A percentile compares a stretch with the other conserved stretches of the same genome.
Conservation (phyloP, 2,329 filamentous ascomycete species). For the Scedosporium apiospermum region DNA sequence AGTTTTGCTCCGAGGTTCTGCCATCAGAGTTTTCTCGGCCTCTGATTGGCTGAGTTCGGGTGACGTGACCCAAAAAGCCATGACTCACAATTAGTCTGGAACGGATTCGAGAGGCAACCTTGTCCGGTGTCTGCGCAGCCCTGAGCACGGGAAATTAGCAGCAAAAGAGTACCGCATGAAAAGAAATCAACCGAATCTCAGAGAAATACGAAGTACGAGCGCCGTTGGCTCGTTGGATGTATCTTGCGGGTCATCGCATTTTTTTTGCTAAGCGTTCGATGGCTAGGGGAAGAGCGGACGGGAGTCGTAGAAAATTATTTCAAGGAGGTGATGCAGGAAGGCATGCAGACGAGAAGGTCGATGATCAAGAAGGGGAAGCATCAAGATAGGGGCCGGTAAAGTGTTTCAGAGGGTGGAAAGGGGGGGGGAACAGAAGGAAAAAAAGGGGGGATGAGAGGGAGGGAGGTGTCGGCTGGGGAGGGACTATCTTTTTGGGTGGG, state of each 20-base stretch:
- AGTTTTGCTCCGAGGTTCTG: background rate
- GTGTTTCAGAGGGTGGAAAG: constrained; percentile 13
- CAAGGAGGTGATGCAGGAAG: background rate
- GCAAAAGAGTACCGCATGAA: background rate
- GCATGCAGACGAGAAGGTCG: background rate
- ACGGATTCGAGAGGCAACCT: background rate
- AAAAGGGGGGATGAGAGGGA: background rate
- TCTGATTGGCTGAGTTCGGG: background rate
- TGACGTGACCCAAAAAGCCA: background rate
- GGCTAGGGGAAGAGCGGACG: background rate
- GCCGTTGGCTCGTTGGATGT: background rate
- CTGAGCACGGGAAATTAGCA: background rate
- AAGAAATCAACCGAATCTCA: background rate
- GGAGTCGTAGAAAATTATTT: background rate
- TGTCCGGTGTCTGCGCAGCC: background rate
- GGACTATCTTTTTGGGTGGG: background rate
- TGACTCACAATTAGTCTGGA: background rate
- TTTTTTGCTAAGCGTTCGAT: background rate
- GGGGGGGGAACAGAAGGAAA: constrained; percentile 6
- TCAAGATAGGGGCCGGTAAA: constrained; percentile 11
- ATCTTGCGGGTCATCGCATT: background rate
- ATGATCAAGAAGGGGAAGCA: constrained; percentile 8
- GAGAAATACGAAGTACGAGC: background rate
- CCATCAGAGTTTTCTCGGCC: background rate
- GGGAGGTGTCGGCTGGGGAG: background rate